Conservation (phyloP, 345 rosid genomes). For the Carallia pectinifolia region DNA sequence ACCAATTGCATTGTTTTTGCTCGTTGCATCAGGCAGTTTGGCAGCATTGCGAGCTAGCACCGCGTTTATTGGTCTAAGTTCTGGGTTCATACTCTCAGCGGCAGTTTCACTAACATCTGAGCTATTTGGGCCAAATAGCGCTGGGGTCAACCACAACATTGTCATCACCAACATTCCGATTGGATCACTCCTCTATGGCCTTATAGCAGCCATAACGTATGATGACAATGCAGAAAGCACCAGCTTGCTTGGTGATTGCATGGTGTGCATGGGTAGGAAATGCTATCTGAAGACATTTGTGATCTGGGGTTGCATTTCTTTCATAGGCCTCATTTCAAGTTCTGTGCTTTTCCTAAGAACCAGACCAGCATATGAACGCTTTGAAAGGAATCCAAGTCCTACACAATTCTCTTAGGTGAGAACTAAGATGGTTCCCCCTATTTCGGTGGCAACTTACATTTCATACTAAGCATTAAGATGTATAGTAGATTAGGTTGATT, state of each 20-base stretch:
- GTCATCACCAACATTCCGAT: constrained; percentile 86
- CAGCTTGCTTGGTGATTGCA: constrained; percentile 23
- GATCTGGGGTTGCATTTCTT: constrained; percentile 52
- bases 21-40: constrained; percentile 45
- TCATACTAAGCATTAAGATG: neutral
- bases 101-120: constrained; percentile 85
- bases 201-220: constrained; percentile 68
- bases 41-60: constrained; percentile 44
- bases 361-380: constrained; percentile 43
- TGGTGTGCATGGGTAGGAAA: constrained; percentile 58
- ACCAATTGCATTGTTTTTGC: constrained; percentile 62
- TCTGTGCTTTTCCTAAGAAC: constrained; percentile 50
- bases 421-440: neutral
- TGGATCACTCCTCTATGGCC: constrained; percentile 76
- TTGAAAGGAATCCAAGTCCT: constrained; percentile 31
- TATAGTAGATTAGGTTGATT: neutral
- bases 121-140: constrained; percentile 75
- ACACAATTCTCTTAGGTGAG: constrained; percentile 26
- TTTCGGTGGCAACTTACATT: neutral
- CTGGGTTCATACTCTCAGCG: constrained; percentile 70
- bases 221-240: constrained; percentile 49
- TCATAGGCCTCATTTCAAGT: constrained; percentile 45
- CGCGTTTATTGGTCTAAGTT: constrained; percentile 65
- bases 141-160: constrained; percentile 82
- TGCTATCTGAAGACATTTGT: constrained; percentile 51